phyloP scores from a whole-genome alignment of 2,329 filamentous ascomycete genomes.

The Cordyceps javanica region DNA sequence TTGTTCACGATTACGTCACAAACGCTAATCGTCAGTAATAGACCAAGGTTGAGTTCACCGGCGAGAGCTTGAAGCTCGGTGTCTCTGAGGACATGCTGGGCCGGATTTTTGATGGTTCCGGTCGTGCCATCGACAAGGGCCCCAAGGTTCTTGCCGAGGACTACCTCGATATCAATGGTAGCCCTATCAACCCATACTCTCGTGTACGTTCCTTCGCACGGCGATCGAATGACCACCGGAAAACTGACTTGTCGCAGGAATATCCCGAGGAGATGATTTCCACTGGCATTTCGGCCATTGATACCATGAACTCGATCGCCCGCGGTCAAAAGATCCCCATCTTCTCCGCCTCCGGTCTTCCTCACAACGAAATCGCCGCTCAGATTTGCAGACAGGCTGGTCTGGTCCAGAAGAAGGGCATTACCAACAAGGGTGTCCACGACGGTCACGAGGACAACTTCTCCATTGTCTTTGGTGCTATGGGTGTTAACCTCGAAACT shows the following conservation, averaged over 20 bases:
- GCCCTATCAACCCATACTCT: conserved; percentile 96
- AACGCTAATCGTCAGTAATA: conserved; percentile 33
- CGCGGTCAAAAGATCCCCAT: conserved; percentile 99
- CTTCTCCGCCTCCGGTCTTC: conserved; percentile 95
- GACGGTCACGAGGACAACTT: conserved; percentile 99
- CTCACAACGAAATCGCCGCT: conserved; percentile 98
- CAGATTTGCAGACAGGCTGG: conserved; percentile 97
- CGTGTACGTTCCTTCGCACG: conserved; percentile 53
- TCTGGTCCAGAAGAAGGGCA: conserved; percentile 71
- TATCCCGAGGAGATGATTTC: conserved; percentile 99
- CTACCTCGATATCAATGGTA: conserved; percentile 98
- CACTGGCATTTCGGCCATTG: conserved; percentile 97
- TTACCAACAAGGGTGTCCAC: conserved; percentile 88
- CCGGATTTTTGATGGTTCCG: conserved; percentile 97
- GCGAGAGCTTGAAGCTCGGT: conserved; percentile 94
- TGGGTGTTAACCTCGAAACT: conserved; percentile 99
- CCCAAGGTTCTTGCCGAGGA: conserved; percentile 97
- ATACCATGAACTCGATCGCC: conserved; percentile 97
- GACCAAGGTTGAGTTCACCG: conserved; percentile 97
- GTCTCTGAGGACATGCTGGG: conserved; percentile 99
- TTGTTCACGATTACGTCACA: background rate
- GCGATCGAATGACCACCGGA: background rate
- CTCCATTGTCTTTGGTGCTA: conserved; percentile 98
- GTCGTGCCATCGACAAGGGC: conserved; percentile 96
- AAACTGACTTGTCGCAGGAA: conserved; percentile 49